Evolutionary conservation across 345 rosid genomes (phyloP).

Genomic region (Brassica rapa): DNA sequence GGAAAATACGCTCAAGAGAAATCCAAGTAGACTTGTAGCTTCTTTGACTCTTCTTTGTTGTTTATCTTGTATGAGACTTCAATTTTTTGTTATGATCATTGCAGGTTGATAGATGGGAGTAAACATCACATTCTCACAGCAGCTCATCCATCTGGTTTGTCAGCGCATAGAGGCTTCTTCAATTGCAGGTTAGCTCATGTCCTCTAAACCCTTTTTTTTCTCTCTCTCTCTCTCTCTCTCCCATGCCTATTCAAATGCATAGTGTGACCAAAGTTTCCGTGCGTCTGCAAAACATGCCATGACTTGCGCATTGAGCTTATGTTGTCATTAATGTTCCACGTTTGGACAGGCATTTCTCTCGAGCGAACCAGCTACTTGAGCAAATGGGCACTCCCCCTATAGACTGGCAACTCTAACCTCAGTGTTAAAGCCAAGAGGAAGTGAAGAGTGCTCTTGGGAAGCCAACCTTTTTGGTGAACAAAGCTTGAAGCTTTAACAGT

Average conservation of each 20-base stretch:
- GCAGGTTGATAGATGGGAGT: conserved; percentile 81
- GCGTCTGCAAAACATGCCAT: conserved; percentile 10
- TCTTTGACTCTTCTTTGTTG: background rate
- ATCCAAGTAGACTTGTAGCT: conserved; percentile 54
- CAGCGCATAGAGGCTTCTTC: conserved; percentile 93
- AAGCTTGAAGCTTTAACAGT: conserved; percentile 18
- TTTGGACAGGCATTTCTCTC: conserved; percentile 82
- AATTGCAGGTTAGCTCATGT: conserved; percentile 80
- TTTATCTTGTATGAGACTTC: conserved; percentile 5
- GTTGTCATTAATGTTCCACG: conserved; percentile 10
- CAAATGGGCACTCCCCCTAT: conserved; percentile 62
- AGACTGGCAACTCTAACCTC: conserved; percentile 81
- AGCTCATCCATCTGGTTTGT: conserved; percentile 99
- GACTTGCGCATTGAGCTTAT: background rate
- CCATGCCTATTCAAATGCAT: background rate
- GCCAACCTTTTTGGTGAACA: conserved; percentile 2
- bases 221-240: background rate
- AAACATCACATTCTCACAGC: conserved; percentile 93
- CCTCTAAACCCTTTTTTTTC: background rate
- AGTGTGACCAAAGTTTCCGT: conserved; percentile 2
- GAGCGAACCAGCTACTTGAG: conserved; percentile 74
- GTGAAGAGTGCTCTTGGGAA: conserved; percentile 6
- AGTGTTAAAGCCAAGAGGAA: conserved; percentile 8
- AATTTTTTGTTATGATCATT: conserved; percentile 7
- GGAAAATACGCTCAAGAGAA: conserved; percentile 92